phyloP scores from a whole-genome alignment of 1,139 yeast species.

The Candida tunisiensis region DNA sequence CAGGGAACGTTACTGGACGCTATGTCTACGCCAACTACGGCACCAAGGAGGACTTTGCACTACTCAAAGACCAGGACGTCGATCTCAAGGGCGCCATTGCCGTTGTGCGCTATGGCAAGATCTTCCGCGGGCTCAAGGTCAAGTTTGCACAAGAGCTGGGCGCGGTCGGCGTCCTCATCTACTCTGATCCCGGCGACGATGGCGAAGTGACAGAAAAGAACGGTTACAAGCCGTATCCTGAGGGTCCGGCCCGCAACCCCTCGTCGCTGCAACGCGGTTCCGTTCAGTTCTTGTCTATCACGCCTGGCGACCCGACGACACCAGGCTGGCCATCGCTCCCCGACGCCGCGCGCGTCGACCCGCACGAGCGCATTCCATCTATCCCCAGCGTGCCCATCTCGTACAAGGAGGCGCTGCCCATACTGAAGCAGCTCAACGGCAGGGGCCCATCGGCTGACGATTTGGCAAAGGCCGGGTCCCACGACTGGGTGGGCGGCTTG shows the following conservation, averaged over 20 bases:
- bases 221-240: slow-evolving; percentile 42
- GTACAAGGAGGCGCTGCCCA: slow-evolving; percentile 38
- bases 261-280: slow-evolving; percentile 69
- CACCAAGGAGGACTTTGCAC: slow-evolving; percentile 33
- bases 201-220: slow-evolving; percentile 29
- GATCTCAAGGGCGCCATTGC: slow-evolving; percentile 36
- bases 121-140: slow-evolving; percentile 51
- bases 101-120: slow-evolving; percentile 39
- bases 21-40: slow-evolving; percentile 50
- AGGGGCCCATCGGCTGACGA: slow-evolving; percentile 26
- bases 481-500: slow-evolving; percentile 32
- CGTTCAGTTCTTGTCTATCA: slow-evolving; percentile 56
- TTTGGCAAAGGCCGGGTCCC: slow-evolving; percentile 14
- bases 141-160: slow-evolving; percentile 51
- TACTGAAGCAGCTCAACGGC: slow-evolving; percentile 35
- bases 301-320: slow-evolving; percentile 84
- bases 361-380: slow-evolving; percentile 31
- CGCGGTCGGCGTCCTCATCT: slow-evolving; percentile 41
- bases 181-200: slow-evolving; percentile 56
- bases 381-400: slow-evolving; percentile 53
- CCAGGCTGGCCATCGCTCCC: slow-evolving; percentile 61
- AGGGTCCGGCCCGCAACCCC: slow-evolving; percentile 56
- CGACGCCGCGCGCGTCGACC: slow-evolving; percentile 30
- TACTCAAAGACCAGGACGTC: slow-evolving; percentile 28
- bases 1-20: slow-evolving; percentile 45